phyloP scores from a whole-genome alignment of 345 rosid species.

The Angophora floribunda region DNA sequence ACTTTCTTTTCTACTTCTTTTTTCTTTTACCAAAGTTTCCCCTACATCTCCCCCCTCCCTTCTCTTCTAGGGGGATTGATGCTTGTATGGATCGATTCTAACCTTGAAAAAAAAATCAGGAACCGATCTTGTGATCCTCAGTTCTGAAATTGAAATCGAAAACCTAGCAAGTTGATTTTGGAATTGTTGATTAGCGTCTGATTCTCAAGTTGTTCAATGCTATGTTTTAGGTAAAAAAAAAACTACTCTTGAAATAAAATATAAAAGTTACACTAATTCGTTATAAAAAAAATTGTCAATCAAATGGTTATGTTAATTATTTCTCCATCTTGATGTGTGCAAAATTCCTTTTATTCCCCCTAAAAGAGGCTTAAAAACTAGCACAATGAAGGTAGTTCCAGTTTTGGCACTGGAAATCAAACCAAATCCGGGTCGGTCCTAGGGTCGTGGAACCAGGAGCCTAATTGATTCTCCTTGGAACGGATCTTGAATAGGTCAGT shows the following conservation, averaged over 20 bases:
- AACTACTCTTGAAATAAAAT: not conserved
- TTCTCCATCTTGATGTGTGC: not conserved
- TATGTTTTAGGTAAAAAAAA: not conserved
- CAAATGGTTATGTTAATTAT: not conserved
- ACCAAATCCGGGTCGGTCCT: rapidly evolving
- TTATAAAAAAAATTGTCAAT: too few relatives aligned
- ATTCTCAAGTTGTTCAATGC: not conserved
- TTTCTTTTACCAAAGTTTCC: not conserved
- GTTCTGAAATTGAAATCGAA: too few relatives aligned
- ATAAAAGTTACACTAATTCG: not conserved
- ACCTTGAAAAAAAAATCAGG: not conserved
- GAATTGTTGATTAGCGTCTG: not conserved
- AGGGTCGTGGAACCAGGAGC: too few relatives aligned
- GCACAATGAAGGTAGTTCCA: not conserved
- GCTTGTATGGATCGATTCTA: not conserved
- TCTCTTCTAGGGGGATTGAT: not conserved
- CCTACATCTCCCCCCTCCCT: too few relatives aligned
- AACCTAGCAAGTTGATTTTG: too few relatives aligned
- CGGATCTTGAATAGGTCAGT: not conserved
- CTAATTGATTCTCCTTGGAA: not conserved
- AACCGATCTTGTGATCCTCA: not conserved
- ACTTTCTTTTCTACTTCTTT: not conserved
- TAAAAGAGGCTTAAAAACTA: not conserved
- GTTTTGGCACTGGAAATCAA: not conserved
- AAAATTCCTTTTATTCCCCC: too few relatives aligned